Conservation (phyloP, 441 rosid genomes). For the Populus hybrid region DNA sequence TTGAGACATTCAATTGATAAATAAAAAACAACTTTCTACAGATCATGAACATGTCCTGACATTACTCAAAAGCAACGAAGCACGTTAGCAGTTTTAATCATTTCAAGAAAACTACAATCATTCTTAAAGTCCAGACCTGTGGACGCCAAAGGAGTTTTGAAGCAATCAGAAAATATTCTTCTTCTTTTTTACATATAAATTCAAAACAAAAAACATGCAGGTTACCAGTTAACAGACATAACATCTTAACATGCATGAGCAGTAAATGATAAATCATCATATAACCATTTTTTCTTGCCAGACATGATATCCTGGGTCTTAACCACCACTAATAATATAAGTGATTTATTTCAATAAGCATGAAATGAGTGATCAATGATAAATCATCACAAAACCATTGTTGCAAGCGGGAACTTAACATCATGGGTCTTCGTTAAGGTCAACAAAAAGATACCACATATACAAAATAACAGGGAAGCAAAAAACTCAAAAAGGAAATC, state of each 20-base stretch:
- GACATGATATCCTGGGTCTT: background rate
- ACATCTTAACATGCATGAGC: background rate
- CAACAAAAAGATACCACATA: background rate
- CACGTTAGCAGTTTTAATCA: background rate
- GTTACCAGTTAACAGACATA: background rate
- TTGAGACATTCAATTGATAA: background rate
- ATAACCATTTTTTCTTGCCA: background rate
- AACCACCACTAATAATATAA: background rate
- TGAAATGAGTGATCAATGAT: background rate
- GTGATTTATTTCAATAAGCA: background rate
- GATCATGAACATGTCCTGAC: background rate
- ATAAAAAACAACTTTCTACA: background rate
- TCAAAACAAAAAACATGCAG: background rate
- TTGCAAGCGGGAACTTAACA: background rate
- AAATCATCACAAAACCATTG: background rate
- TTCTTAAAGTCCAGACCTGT: background rate
- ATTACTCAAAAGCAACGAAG: background rate
- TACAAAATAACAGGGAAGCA: background rate
- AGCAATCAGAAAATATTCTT: background rate
- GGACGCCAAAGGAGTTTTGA: background rate
- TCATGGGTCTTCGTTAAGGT: background rate
- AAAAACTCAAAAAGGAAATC: background rate
- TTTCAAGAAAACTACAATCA: background rate
- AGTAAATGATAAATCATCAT: background rate
- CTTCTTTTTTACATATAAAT: no score